Conservation (phyloP, 1,284 basidiomycete species). For the Boletus sp. region DNA sequence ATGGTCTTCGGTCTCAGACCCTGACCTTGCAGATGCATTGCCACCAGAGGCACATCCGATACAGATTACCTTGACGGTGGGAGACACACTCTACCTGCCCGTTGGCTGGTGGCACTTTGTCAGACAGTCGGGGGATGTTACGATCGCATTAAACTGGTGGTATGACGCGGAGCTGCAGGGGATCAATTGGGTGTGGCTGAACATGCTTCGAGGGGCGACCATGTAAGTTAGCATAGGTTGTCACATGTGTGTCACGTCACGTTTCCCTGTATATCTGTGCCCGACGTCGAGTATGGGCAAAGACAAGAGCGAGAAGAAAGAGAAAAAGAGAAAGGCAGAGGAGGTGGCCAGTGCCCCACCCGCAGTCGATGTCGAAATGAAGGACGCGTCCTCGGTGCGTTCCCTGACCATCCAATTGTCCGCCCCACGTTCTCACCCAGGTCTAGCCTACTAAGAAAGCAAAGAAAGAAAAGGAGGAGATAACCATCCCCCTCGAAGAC, state of each 20-base stretch:
- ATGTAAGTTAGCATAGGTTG: no score
- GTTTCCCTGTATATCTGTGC: neutral
- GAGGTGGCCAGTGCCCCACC: conserved; percentile 31
- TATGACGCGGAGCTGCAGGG: conserved; percentile 76
- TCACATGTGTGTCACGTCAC: conserved; percentile 29
- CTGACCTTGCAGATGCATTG: conserved; percentile 42
- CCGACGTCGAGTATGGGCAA: conserved; percentile 44
- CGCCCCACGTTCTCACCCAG: conserved; percentile 9
- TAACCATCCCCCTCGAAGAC: conserved; percentile 72
- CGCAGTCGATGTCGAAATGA: conserved; percentile 51
- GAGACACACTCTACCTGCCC: conserved; percentile 85
- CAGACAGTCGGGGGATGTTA: conserved; percentile 54
- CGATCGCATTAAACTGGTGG: conserved; percentile 87
- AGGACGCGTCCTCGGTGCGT: conserved; percentile 43
- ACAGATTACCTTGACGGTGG: conserved; percentile 58
- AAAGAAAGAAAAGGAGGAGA: conserved; percentile 61
- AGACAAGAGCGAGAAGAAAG: conserved; percentile 66
- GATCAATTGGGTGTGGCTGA: conserved; percentile 62
- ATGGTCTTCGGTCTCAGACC: conserved; percentile 73
- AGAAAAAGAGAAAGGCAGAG: conserved; percentile 40
- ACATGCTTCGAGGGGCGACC: conserved; percentile 46
- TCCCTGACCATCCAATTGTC: neutral
- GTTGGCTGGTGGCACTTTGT: conserved; percentile 92
- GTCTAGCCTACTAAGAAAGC: conserved; percentile 50
- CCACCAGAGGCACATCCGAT: conserved; percentile 59